Evolutionary conservation across 805 yeast species (phyloP).

Genomic region (Metschnikowia chrysomelidarum): DNA sequence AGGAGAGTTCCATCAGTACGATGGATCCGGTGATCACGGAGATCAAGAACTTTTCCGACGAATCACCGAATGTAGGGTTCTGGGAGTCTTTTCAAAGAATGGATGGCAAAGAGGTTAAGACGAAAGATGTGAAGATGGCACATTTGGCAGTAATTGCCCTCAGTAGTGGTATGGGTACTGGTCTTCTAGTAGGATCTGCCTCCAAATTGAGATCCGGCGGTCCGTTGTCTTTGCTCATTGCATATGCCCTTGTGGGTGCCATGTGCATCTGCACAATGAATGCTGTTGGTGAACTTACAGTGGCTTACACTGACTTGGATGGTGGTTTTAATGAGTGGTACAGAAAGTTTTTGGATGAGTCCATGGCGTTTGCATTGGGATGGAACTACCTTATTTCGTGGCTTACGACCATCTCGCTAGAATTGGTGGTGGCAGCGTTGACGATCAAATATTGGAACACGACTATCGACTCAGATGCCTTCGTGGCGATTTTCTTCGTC

Average conservation of each 20-base stretch:
- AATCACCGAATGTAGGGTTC: constrained; percentile 2
- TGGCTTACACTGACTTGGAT: constrained; percentile 51
- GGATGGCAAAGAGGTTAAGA: constrained; percentile 3
- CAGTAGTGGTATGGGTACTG: constrained; percentile 40
- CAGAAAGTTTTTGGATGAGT: constrained; percentile 32
- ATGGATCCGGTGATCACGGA: constrained; percentile 16
- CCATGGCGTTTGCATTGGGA: constrained; percentile 36
- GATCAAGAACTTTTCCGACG: constrained; percentile 5
- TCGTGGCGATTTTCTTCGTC: constrained; percentile 50
- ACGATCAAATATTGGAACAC: constrained; percentile 57
- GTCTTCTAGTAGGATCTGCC: constrained; percentile 41
- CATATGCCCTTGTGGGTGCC: constrained; percentile 22
- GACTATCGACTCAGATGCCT: constrained; percentile 50
- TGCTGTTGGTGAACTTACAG: constrained; percentile 53
- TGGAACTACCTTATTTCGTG: constrained; percentile 36
- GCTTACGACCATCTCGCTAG: constrained; percentile 19
- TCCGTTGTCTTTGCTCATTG: constrained; percentile 22
- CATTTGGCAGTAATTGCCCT: constrained; percentile 35
- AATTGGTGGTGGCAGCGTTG: constrained; percentile 30
- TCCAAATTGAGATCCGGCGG: constrained; percentile 24
- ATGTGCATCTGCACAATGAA: constrained; percentile 33
- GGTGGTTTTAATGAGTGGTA: constrained; percentile 29
- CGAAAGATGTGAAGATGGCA: constrained; percentile 15
- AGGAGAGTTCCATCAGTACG: too few species aligned
- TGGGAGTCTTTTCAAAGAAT: constrained; percentile 14